Evolutionary conservation across 768 basidiomycete species (phyloP).

Genomic region (Cantharellus cinnabarinus): DNA sequence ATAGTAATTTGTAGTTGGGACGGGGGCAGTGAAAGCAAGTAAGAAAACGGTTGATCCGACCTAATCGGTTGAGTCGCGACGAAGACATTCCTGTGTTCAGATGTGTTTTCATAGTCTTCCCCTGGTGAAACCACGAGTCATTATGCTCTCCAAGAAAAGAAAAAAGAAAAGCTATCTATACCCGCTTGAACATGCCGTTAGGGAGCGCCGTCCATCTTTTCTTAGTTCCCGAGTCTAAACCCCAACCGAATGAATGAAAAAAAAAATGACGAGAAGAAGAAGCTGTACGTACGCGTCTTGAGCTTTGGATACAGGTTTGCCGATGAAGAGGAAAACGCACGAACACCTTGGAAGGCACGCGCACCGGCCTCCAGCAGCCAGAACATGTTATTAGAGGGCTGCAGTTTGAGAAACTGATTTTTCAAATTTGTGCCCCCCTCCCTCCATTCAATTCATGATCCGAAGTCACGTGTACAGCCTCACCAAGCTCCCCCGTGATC

Average conservation of each 20-base stretch:
- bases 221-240: constrained; percentile 4
- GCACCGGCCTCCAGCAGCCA: too few species aligned
- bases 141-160: too few species aligned
- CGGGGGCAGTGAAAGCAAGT: not conserved
- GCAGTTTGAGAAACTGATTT: not conserved
- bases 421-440: not conserved
- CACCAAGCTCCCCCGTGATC: too few species aligned
- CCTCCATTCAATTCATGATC: too few species aligned
- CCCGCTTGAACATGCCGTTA: constrained; percentile 7
- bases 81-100: constrained; percentile 6
- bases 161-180: not conserved
- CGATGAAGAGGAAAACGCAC: not conserved
- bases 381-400: too few species aligned
- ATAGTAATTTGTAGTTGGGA: not conserved
- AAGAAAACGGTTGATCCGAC: not conserved
- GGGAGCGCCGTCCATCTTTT: constrained; percentile 7
- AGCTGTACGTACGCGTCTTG: not conserved
- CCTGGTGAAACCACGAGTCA: not conserved
- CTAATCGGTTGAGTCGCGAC: constrained; percentile 5
- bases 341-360: not conserved
- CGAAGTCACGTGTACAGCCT: too few species aligned
- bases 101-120: constrained; percentile 7
- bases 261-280: too few species aligned
- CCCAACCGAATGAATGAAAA: not conserved
- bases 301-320: not conserved